A percentile compares a stretch with the other conserved stretches of the same genome.
Evolutionary conservation across 176 grass and related monocot genomes (phyloP).

Genomic region (Ananas comosus): DNA sequence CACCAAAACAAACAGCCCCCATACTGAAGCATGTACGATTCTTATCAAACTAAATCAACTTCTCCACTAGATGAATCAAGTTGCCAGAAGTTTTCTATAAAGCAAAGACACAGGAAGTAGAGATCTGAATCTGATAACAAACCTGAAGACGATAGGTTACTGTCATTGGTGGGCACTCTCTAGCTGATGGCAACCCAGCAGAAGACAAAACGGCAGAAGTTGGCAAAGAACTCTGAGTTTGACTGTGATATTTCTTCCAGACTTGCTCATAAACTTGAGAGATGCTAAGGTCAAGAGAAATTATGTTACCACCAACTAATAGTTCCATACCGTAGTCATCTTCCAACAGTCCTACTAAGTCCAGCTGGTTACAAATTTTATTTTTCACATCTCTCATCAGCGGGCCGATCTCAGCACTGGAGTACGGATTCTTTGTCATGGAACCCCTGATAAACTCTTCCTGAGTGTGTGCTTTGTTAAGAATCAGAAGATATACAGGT

Average conservation of each 20-base stretch:
- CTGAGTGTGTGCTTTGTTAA: slow-evolving; percentile 95
- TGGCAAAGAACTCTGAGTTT: slow-evolving; percentile 51
- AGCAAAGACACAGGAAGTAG: neutral
- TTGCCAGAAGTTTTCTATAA: neutral
- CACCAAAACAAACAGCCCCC: no score
- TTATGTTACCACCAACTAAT: slow-evolving; percentile 92
- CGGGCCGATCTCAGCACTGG: slow-evolving; percentile 77
- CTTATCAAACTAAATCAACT: neutral
- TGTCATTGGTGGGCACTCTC: slow-evolving; percentile 91
- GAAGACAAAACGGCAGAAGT: slow-evolving; percentile 36
- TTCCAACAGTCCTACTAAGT: slow-evolving; percentile 82
- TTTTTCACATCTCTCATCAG: slow-evolving; percentile 99
- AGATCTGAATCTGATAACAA: slow-evolving; percentile 7
- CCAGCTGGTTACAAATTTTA: slow-evolving; percentile 95
- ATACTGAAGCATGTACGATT: no score
- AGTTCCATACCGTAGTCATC: slow-evolving; percentile 98
- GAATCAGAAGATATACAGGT: slow-evolving; percentile 78
- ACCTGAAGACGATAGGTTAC: slow-evolving; percentile 96
- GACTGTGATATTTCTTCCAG: slow-evolving; percentile 80
- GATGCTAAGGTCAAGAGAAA: slow-evolving; percentile 95
- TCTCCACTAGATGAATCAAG: neutral
- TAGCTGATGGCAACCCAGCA: slow-evolving; percentile 33
- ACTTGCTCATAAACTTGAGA: slow-evolving; percentile 95
- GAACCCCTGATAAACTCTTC: slow-evolving; percentile 98
- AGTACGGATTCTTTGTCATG: slow-evolving; percentile 95